Base-by-base conservation (phyloP, 805 yeast species). In the Starmera pachycereana region DNA sequence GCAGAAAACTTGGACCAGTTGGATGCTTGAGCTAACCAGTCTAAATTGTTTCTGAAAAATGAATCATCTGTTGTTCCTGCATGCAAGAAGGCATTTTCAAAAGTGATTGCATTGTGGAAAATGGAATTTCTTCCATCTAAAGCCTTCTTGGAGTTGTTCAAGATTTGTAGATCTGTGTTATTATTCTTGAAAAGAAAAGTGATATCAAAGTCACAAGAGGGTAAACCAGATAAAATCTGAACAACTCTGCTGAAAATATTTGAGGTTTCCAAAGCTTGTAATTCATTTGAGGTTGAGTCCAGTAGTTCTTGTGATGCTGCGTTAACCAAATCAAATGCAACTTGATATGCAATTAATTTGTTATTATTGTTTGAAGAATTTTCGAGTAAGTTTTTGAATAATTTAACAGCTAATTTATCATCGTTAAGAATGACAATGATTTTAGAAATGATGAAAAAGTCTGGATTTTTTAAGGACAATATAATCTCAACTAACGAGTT, bases 1-100 rank as follows among this genome's bases (percentile, higher is more conserved):
- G 97, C 97, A 0, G 96, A 79, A 60, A 92, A 92, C 58, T 90
- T 92, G 6, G 97, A 88, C 98, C 98, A 92, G 62, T 90, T 88
- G 36, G 90, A 81, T n/a, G 98, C 97, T 63, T 88, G 86, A 35
- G 95, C 94, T 49, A 92, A 70, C 97, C 97, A 92, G 53, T 90
- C 96, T 54, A 88, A 69, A 57, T 92, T 92, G 35, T 81, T 74
- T 58, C 96, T 74, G 63, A 90, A 83, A 55, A 92, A 92, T 0
- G 88, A 77, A 59, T 92, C 97, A 54, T 85, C 94, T 8, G 97
- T 86, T 12, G 98, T 92, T 42, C 97, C 98, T 32, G 92, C 85
- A 60, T 89, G 96, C 76, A 90, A 74, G 57, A 88, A 87, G 0
- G 97, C 97, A 56, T 88, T 90, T 40, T 92, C 80, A 57, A 92